A percentile compares a stretch with the other conserved stretches of the same genome.
phyloP scores from a whole-genome alignment of 495 filamentous ascomycete genomes.

The Aspergillus asperescens region DNA sequence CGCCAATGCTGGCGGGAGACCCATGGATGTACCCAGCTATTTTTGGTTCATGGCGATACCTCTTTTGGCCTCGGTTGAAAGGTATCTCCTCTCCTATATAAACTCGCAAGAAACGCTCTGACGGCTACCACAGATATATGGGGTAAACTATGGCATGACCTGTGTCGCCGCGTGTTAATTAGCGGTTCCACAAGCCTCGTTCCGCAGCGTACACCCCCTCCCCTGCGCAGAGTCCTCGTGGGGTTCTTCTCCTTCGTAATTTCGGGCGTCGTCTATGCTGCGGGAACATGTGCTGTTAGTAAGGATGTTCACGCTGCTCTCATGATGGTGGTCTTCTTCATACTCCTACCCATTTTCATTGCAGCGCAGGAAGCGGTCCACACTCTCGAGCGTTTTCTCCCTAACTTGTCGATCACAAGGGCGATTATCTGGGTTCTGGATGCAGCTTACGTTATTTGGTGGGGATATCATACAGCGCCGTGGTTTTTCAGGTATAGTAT shows the following conservation, averaged over 20 bases:
- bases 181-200: slow-evolving; percentile 6
- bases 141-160: slow-evolving; percentile 22
- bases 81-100: not conserved
- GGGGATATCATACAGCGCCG: slow-evolving; percentile 17
- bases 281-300: slow-evolving; percentile 16
- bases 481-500: slow-evolving; percentile 20
- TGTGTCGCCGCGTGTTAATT: slow-evolving; percentile 17
- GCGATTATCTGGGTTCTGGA: slow-evolving; percentile 56
- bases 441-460: slow-evolving; percentile 26
- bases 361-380: slow-evolving; percentile 9
- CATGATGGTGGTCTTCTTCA: slow-evolving; percentile 22
- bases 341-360: slow-evolving; percentile 15
- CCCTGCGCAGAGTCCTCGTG: slow-evolving; percentile 5
- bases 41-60: slow-evolving; percentile 12
- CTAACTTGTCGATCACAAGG: slow-evolving; percentile 16
- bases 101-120: not conserved
- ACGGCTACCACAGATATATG: slow-evolving; percentile 13
- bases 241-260: slow-evolving; percentile 13
- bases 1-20: slow-evolving; percentile 5
- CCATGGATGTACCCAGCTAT: slow-evolving; percentile 23
- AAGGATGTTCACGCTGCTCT: not conserved
- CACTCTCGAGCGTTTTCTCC: not conserved
- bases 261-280: slow-evolving; percentile 13
- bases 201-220: not conserved
- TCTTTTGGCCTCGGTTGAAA: slow-evolving; percentile 13